phyloP scores from a whole-genome alignment of 345 rosid genomes.

The Aquilaria malaccensis region DNA sequence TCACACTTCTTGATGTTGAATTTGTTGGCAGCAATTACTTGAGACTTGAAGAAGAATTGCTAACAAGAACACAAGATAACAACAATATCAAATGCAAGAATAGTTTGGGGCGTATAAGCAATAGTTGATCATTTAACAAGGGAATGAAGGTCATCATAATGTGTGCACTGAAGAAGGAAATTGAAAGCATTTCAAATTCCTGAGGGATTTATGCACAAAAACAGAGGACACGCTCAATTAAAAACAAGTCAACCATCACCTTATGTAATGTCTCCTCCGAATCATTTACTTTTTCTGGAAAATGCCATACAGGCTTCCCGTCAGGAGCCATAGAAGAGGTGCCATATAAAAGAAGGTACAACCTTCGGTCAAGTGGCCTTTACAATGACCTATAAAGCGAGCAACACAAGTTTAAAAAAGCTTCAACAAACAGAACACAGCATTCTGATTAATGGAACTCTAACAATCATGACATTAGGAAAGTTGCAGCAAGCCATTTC shows the following conservation, averaged over 20 bases:
- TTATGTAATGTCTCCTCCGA: conserved; percentile 87
- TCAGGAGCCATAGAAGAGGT: conserved; percentile 44
- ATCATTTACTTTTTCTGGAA: conserved; percentile 80
- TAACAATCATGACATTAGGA: not conserved
- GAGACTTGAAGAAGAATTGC: conserved; percentile 93
- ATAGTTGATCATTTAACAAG: too few relatives aligned
- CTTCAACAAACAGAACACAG: not conserved
- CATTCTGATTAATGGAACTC: not conserved
- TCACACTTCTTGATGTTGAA: conserved; percentile 58
- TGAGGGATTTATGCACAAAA: not conserved
- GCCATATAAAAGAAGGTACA: conserved; percentile 80
- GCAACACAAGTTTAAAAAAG: not conserved
- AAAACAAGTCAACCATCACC: conserved; percentile 19
- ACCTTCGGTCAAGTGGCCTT: conserved; percentile 82
- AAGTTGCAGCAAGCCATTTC: too few relatives aligned
- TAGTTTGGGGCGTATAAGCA: not conserved
- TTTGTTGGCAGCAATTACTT: conserved; percentile 67
- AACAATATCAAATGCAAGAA: not conserved
- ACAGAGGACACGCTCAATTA: not conserved
- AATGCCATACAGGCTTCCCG: conserved; percentile 80
- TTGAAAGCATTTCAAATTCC: conserved; percentile 3
- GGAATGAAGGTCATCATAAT: too few relatives aligned
- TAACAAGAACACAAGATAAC: conserved; percentile 15
- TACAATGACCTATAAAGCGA: conserved; percentile 39
- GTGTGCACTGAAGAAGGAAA: not conserved